phyloP scores from a whole-genome alignment of 2,329 filamentous ascomycete species.

The Trichoderma lentiforme region DNA sequence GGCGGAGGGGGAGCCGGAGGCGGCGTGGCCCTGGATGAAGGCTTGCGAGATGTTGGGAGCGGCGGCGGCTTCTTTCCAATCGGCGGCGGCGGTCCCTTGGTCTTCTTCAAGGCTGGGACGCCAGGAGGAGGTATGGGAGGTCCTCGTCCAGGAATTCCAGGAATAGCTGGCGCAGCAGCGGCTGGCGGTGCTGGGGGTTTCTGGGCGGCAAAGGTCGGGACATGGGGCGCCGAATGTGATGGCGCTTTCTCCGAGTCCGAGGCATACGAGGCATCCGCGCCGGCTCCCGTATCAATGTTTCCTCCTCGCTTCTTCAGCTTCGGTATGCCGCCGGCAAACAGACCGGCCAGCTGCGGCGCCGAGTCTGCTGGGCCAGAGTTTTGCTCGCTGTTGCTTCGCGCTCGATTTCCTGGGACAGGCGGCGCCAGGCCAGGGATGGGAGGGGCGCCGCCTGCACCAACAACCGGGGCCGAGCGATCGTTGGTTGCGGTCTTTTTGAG shows the following conservation, averaged over 20 bases:
- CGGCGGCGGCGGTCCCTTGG: conserved; percentile 64
- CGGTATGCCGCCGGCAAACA: conserved; percentile 93
- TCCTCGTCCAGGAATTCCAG: conserved; percentile 52
- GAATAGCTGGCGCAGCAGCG: conserved; percentile 47
- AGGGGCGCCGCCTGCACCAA: conserved; percentile 70
- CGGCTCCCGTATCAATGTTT: conserved; percentile 66
- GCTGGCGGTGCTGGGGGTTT: conserved; percentile 47
- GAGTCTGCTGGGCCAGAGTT: conserved; percentile 52
- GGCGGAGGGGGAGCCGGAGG: conserved; percentile 35
- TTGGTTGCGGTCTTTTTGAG: conserved; percentile 89
- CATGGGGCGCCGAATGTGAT: conserved; percentile 38
- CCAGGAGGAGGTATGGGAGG: conserved; percentile 41
- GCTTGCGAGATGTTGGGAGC: conserved; percentile 58
- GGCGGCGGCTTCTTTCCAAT: conserved; percentile 73
- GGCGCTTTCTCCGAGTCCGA: conserved; percentile 64
- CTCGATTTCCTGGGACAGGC: conserved; percentile 63
- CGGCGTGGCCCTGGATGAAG: conserved; percentile 39
- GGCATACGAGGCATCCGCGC: conserved; percentile 64
- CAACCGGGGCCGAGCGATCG: conserved; percentile 78
- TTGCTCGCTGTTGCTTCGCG: conserved; percentile 81
- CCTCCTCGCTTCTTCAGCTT: conserved; percentile 87
- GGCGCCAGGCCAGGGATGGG: conserved; percentile 68
- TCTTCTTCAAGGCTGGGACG: conserved; percentile 52
- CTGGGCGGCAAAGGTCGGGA: conserved; percentile 53
- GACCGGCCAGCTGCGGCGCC: conserved; percentile 76